Conservation (phyloP, 2,329 filamentous ascomycete genomes). For the Talaromyces sp. region DNA sequence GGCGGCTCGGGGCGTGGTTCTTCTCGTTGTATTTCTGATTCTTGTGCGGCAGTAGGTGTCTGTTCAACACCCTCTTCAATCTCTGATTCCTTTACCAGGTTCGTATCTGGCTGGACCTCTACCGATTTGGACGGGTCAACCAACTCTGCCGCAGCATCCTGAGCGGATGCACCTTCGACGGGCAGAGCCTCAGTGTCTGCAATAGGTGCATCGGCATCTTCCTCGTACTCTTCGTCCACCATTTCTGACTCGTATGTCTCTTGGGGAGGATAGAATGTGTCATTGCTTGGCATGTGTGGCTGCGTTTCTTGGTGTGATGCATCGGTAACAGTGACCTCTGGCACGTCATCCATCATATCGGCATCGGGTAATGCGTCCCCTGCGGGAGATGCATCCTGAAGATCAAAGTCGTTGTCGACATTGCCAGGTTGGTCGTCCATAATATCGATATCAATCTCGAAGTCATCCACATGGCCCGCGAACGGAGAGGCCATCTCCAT, state of each 20-base stretch:
- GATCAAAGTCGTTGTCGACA: slow-evolving; percentile 47
- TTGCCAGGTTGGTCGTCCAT: slow-evolving; percentile 53
- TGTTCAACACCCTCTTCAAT: background rate
- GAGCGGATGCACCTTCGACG: background rate
- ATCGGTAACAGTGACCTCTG: slow-evolving; percentile 35
- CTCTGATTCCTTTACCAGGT: background rate
- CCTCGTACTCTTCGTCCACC: slow-evolving; percentile 34
- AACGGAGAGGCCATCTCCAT: slow-evolving; percentile 40
- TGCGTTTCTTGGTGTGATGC: slow-evolving; percentile 23
- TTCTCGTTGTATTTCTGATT: background rate
- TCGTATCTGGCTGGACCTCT: background rate
- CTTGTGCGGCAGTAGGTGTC: background rate
- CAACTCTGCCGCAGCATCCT: background rate
- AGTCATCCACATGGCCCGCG: slow-evolving; percentile 45
- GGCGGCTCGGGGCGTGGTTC: background rate
- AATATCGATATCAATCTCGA: slow-evolving; percentile 55
- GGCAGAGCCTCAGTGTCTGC: slow-evolving; percentile 12
- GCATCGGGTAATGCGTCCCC: slow-evolving; percentile 32
- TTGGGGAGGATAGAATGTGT: slow-evolving; percentile 22
- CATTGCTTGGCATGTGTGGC: slow-evolving; percentile 23
- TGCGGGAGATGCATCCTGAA: slow-evolving; percentile 33
- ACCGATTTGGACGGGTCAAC: background rate
- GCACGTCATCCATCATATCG: slow-evolving; percentile 43
- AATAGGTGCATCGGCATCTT: slow-evolving; percentile 27
- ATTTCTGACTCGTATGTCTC: slow-evolving; percentile 35